phyloP scores from a whole-genome alignment of 768 basidiomycete genomes.

The Boletus huronensis region DNA sequence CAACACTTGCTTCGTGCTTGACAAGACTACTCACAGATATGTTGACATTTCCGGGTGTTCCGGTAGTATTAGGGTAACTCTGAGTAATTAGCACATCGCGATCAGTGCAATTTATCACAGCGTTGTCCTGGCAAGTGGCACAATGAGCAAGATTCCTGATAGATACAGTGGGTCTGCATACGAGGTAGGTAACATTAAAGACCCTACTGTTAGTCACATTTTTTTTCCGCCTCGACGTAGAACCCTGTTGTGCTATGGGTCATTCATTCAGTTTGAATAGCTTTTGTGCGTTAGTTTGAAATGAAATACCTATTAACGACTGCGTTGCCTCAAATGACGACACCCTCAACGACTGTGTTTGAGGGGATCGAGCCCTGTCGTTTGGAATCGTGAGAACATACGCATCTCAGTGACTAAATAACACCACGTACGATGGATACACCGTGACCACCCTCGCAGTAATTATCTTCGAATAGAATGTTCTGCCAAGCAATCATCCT shows the following conservation, averaged over 20 bases:
- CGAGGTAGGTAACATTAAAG: too few relatives aligned
- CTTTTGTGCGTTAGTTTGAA: not conserved
- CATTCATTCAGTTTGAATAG: not conserved
- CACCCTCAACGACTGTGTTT: conserved; percentile 41
- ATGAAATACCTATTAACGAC: conserved; percentile 48
- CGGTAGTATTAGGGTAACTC: conserved; percentile 54
- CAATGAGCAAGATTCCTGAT: not conserved
- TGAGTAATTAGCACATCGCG: conserved; percentile 62
- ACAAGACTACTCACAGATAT: conserved; percentile 46
- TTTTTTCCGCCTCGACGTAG: too few relatives aligned
- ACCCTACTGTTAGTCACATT: too few relatives aligned
- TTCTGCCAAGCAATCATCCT: conserved; percentile 65
- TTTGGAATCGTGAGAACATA: not conserved
- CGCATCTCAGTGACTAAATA: not conserved
- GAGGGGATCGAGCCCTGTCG: conserved; percentile 54
- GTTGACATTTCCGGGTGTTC: conserved; percentile 51
- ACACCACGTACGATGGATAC: conserved; percentile 45
- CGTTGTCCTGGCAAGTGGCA: conserved; percentile 43
- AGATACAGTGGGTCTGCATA: conserved; percentile 1
- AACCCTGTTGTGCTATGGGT: too few relatives aligned
- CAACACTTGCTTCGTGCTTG: not conserved
- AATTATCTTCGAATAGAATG: conserved; percentile 48
- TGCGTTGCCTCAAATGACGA: conserved; percentile 50
- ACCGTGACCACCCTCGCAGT: conserved; percentile 60
- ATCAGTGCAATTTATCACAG: conserved; percentile 41